Conservation (phyloP, 164 flowering plant species). For the Saururus chinensis region DNA sequence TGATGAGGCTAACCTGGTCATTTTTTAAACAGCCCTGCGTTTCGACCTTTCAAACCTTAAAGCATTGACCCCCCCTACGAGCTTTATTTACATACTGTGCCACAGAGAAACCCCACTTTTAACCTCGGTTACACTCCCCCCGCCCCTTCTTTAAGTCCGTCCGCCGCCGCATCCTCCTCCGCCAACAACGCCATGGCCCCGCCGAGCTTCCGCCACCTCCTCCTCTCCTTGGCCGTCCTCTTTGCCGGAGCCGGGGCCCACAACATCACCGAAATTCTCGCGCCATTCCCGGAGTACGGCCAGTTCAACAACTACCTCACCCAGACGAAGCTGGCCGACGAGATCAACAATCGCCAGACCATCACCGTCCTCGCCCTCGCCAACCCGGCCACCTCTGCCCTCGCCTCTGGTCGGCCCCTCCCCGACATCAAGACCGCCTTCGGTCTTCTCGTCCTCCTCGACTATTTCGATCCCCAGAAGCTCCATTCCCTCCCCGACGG, state of each 20-base stretch:
- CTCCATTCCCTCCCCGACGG: conserved; percentile 80
- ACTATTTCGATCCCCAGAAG: conserved; percentile 62
- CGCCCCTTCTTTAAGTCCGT: not conserved
- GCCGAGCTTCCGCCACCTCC: conserved; percentile 7
- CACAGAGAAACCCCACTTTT: no score
- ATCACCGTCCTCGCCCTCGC: conserved; percentile 61
- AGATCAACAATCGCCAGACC: conserved; percentile 74
- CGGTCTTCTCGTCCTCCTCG: conserved; percentile 56
- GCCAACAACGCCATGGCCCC: not conserved
- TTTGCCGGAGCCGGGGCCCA: conserved; percentile 24
- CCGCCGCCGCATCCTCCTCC: not conserved
- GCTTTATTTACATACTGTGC: no score
- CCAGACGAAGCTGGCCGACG: conserved; percentile 72
- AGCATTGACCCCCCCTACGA: no score
- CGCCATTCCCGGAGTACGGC: conserved; percentile 46
- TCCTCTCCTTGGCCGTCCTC: conserved; percentile 6
- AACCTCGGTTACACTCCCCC: not conserved
- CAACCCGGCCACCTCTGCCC: conserved; percentile 51
- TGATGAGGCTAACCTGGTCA: no score
- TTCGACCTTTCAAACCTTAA: no score
- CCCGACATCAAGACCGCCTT: conserved; percentile 56
- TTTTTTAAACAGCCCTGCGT: no score
- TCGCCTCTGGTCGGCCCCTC: conserved; percentile 49
- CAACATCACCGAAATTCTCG: conserved; percentile 73
- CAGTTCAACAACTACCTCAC: conserved; percentile 48